Evolutionary conservation across 352 stramenopile species (phyloP).

Genomic region (Phytophthora vignae): DNA sequence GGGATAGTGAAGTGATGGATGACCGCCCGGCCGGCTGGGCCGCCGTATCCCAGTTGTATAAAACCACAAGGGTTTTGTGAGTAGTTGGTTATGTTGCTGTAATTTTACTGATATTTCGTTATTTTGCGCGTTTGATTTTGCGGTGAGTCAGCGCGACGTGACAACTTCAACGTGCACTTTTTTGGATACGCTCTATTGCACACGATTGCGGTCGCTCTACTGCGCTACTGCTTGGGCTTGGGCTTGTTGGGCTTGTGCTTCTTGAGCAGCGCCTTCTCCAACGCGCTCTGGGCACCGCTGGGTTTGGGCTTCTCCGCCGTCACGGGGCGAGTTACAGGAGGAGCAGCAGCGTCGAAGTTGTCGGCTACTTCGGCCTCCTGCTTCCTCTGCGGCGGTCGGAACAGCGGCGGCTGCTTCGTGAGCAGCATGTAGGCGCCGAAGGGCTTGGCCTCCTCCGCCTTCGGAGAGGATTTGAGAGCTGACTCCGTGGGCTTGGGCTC

Average conservation of each 20-base stretch:
- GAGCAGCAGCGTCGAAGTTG: not conserved
- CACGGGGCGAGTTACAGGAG: not conserved
- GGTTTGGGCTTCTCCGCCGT: conserved; percentile 19
- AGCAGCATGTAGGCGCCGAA: conserved; percentile 40
- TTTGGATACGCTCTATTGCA: not conserved
- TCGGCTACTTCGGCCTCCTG: not conserved
- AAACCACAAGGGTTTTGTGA: too few relatives aligned
- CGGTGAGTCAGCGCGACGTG: not conserved
- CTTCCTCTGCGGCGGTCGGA: conserved; percentile 6
- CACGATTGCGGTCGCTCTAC: too few relatives aligned
- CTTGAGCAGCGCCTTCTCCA: conserved; percentile 38
- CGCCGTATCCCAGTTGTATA: not conserved
- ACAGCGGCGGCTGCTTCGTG: conserved; percentile 31
- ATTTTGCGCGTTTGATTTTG: too few relatives aligned
- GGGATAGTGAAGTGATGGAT: not conserved
- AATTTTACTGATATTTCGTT: too few relatives aligned
- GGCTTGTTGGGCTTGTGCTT: conserved; percentile 24
- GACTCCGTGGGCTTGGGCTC: not conserved
- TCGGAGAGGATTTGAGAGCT: not conserved
- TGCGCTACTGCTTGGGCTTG: conserved; percentile 22
- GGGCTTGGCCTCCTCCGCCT: conserved; percentile 19
- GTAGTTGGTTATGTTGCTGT: too few relatives aligned
- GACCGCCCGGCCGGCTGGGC: not conserved
- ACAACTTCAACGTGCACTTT: conserved; percentile 3
- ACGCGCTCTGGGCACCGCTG: conserved; percentile 17